Evolutionary conservation across 2,329 filamentous ascomycete species (phyloP), one percentile per base, ranked within the genome.

Genomic region (Paecilomyces variotii): DNA sequence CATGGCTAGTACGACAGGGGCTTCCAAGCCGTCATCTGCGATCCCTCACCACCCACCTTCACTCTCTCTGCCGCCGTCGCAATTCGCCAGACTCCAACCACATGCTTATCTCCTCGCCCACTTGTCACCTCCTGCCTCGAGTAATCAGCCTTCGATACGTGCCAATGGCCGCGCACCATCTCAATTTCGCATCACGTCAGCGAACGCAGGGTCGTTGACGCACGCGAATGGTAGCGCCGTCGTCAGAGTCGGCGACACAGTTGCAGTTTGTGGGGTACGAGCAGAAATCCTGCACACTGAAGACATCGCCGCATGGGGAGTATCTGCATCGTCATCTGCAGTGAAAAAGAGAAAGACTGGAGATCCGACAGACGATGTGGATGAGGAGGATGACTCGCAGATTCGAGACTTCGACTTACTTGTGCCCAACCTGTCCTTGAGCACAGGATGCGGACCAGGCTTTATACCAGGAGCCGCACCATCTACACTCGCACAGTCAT

Each of bases 371-470:
- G 83, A 85, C 58, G 82, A 85, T 10, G 67, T 74, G 7, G 68
- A 73, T 12, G 65, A 72, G 3, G 68, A 73, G 1, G 73, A 81
- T 54, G 68, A 83, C 26, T 76, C 78, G 27, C 71, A 75, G 4
- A 73, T 86, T 24, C 68, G 73, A 61, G 70, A 75, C 55, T 71
- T 79, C 69, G 86, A 90, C 67, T 78, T 99, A 12, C 78, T 99
- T 2, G 92, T 99, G 1, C 93, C 94, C 1, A 99, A 99, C 70
- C 84, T 99, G 57, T 94, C 97, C 70, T 79, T 99, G 32, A 88
- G 88, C 34, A 99, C 94, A 0, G 94, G 94, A 35, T 95, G 89
- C 70, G 89, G 91, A 5, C 92, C 93, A 2, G 83, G 88, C 25
- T 91, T 93, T 66, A 80, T 96, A 19, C 91, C 94, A 0, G 91